Conservation (phyloP, 352 stramenopile genomes). For the Globisporangium recalcitrans region DNA sequence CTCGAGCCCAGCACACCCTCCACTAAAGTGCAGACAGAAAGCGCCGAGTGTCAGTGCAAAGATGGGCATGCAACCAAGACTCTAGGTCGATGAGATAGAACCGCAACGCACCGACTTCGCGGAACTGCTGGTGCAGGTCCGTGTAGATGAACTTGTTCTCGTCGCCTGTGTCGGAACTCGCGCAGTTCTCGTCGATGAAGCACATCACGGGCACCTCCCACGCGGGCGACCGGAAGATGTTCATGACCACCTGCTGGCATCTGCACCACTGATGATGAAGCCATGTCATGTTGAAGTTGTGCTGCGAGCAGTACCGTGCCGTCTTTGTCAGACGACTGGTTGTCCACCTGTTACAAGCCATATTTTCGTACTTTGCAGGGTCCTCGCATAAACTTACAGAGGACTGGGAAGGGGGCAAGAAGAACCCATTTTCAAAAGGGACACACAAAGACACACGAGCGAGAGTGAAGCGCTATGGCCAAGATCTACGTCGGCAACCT, state of each 20-base stretch:
- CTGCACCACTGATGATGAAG: neutral
- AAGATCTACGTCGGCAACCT: conserved; percentile 70
- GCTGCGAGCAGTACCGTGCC: too few species aligned
- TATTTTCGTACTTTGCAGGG: conserved; percentile 1
- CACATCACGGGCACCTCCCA: conserved; percentile 88
- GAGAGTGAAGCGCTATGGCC: conserved; percentile 24
- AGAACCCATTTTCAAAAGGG: neutral
- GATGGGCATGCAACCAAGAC: too few species aligned
- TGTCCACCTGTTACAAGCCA: neutral
- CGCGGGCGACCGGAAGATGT: conserved; percentile 80
- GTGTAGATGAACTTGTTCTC: conserved; percentile 90
- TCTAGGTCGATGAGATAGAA: too few species aligned
- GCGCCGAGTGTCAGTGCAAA: neutral
- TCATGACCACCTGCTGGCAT: conserved; percentile 45
- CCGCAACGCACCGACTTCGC: conserved; percentile 34
- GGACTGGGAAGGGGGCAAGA: neutral
- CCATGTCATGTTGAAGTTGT: neutral
- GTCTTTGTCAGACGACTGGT: too few species aligned
- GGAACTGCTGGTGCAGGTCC: conserved; percentile 80
- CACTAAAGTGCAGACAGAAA: conserved; percentile 23
- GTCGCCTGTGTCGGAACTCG: conserved; percentile 83
- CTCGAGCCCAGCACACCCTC: conserved; percentile 75
- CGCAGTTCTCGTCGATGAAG: conserved; percentile 89
- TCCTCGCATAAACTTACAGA: neutral
- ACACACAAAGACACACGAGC: neutral